These are phyloP conservation scores for Amniculicola lignicola DNA, from an alignment of 495 filamentous ascomycete genomes.

Conservation along the genomic window DNA sequence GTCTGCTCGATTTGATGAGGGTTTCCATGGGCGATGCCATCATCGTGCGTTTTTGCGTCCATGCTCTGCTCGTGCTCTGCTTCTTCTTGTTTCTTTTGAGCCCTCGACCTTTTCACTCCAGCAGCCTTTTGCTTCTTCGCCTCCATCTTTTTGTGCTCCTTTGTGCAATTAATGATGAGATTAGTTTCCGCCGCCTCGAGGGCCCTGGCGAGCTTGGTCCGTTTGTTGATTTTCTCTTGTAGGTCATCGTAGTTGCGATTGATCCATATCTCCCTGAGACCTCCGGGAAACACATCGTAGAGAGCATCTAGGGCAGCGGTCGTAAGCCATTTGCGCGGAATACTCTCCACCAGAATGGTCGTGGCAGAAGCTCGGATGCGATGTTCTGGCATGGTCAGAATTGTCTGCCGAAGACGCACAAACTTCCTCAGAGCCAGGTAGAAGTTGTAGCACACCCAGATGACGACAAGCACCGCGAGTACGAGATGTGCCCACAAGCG, in stretches of 20 bases:
- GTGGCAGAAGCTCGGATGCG: conserved; percentile 93
- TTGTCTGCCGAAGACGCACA: conserved; percentile 89
- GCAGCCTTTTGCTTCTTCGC: conserved; percentile 61
- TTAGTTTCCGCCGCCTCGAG: conserved; percentile 84
- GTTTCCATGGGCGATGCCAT: conserved; percentile 79
- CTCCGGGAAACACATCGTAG: conserved; percentile 97
- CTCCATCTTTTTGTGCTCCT: conserved; percentile 63
- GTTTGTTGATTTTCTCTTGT: conserved; percentile 76
- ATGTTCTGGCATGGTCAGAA: conserved; percentile 93
- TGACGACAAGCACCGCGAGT: conserved; percentile 73
- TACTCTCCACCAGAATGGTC: conserved; percentile 86
- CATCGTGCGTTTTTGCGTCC: conserved; percentile 53
- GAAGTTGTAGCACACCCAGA: conserved; percentile 85
- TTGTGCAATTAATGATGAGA: conserved; percentile 74
- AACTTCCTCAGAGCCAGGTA: conserved; percentile 87
- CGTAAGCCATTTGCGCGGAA: conserved; percentile 84
- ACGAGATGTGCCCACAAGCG: conserved; percentile 89
- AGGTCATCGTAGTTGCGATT: conserved; percentile 89
- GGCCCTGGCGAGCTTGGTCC: conserved; percentile 65
- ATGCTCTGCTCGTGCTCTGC: conserved; percentile 46
- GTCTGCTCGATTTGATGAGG: conserved; percentile 76
- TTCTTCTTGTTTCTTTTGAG: conserved; percentile 45
- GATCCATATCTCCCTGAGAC: conserved; percentile 94
- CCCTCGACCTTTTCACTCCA: conserved; percentile 49
- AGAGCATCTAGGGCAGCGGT: conserved; percentile 73